These are phyloP conservation scores for Sporisorium iseilematis-ciliati DNA, from an alignment of 1,284 basidiomycete genomes.

Conservation along the genomic window DNA sequence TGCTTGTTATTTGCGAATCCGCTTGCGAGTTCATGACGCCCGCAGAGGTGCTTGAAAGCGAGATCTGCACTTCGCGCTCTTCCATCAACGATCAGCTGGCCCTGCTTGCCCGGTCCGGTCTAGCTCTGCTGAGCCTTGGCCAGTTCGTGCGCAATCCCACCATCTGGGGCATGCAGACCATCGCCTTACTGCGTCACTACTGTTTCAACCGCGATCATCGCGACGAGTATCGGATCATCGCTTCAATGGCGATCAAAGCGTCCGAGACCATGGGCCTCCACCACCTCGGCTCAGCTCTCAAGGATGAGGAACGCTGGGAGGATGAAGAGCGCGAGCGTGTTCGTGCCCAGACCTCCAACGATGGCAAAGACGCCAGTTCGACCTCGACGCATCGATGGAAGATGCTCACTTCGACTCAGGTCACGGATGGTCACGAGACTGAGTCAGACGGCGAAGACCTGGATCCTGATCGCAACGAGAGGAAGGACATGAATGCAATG, in stretches of 20 bases:
- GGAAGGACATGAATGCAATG: constrained; percentile 48
- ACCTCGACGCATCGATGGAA: constrained; percentile 38
- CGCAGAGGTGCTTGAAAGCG: constrained; percentile 43
- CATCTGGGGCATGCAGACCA: constrained; percentile 47
- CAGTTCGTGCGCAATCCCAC: constrained; percentile 40
- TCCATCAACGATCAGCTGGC: constrained; percentile 36
- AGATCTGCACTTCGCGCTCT: constrained; percentile 29
- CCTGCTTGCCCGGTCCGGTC: constrained; percentile 17
- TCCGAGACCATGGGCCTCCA: constrained; percentile 54
- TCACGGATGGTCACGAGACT: constrained; percentile 37
- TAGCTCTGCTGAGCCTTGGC: constrained; percentile 29
- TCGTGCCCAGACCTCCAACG: neutral
- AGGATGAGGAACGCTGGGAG: constrained; percentile 54
- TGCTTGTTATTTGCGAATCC: constrained; percentile 45
- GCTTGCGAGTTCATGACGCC: constrained; percentile 53
- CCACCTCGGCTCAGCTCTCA: constrained; percentile 53
- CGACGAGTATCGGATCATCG: constrained; percentile 35
- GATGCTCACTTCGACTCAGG: constrained; percentile 37
- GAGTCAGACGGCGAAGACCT: constrained; percentile 47
- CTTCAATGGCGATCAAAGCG: constrained; percentile 46
- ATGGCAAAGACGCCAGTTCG: constrained; percentile 20
- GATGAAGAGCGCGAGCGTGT: constrained; percentile 30
- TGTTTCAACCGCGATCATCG: constrained; percentile 48
- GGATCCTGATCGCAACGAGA: constrained; percentile 31
- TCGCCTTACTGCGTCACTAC: constrained; percentile 43